phyloP scores from a whole-genome alignment of 352 stramenopile genomes.

The Salisapilia sapeloensis region DNA sequence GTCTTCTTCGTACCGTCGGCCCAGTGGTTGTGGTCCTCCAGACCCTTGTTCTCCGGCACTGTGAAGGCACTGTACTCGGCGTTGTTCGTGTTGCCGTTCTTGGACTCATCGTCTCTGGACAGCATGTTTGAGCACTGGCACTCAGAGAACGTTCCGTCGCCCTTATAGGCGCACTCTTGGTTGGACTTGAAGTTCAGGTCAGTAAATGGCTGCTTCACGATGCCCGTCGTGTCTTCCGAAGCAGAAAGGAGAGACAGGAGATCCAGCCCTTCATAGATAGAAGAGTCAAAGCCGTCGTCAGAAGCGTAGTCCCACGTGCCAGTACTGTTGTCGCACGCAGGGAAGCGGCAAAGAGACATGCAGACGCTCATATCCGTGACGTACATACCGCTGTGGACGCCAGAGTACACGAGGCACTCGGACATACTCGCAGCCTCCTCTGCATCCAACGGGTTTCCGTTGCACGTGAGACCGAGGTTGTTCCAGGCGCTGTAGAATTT shows the following conservation, averaged over 20 bases:
- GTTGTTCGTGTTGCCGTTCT: conserved; percentile 3
- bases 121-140: conserved; percentile 44
- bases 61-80: conserved; percentile 8
- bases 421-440: conserved; percentile 20
- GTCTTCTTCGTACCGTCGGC: conserved; percentile 30
- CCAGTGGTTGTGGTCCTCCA: conserved; percentile 50
- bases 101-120: conserved; percentile 6
- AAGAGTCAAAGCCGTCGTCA: conserved; percentile 39
- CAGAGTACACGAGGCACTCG: conserved; percentile 68
- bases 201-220: conserved; percentile 11
- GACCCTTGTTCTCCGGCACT: conserved; percentile 33
- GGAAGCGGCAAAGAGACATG: conserved; percentile 70
- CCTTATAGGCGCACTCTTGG: conserved; percentile 33
- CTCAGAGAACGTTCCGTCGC: conserved; percentile 25
- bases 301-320: conserved; percentile 62
- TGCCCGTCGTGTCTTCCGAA: conserved; percentile 4
- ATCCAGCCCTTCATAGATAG: conserved; percentile 50
- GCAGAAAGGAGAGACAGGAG: conserved; percentile 39
- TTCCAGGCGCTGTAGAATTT: conserved; percentile 66
- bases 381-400: conserved; percentile 17
- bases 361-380: conserved; percentile 48
- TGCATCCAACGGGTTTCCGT: conserved; percentile 25
- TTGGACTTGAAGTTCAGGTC: conserved; percentile 36
- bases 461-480: conserved; percentile 46
- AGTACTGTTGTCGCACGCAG: conserved; percentile 45